phyloP scores from a whole-genome alignment of 768 basidiomycete species.

The Lactarius evosmus region DNA sequence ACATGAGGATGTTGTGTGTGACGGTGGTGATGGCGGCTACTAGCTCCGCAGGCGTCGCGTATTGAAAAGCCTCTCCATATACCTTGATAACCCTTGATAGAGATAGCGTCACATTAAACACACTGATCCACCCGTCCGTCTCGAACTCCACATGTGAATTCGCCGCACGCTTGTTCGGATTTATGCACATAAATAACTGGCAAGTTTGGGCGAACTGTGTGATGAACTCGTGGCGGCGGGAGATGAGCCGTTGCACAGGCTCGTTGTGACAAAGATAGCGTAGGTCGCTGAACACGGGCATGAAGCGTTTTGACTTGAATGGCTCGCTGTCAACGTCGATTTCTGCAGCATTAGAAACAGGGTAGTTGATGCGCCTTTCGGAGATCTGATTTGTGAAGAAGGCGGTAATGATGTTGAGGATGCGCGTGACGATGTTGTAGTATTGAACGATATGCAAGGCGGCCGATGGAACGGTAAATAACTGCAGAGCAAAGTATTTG shows the following conservation, averaged over 20 bases:
- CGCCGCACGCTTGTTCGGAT: constrained; percentile 81
- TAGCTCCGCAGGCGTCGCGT: constrained; percentile 55
- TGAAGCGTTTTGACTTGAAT: constrained; percentile 94
- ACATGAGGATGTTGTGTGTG: constrained; percentile 65
- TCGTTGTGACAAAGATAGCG: constrained; percentile 80
- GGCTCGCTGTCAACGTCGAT: constrained; percentile 82
- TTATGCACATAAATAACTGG: constrained; percentile 89
- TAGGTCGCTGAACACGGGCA: constrained; percentile 91
- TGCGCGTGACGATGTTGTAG: constrained; percentile 67
- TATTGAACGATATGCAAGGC: constrained; percentile 73
- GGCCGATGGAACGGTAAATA: constrained; percentile 89
- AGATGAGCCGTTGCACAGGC: constrained; percentile 77
- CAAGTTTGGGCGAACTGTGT: constrained; percentile 71
- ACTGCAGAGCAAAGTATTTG: constrained; percentile 87
- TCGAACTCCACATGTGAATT: constrained; percentile 92
- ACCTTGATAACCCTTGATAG: constrained; percentile 85
- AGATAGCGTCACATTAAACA: constrained; percentile 92
- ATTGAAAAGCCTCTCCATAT: constrained; percentile 80
- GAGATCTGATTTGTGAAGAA: constrained; percentile 92
- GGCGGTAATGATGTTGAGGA: constrained; percentile 79
- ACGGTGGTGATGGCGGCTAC: constrained; percentile 65
- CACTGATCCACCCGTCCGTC: constrained; percentile 93
- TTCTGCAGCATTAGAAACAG: constrained; percentile 33
- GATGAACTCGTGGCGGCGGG: constrained; percentile 63
- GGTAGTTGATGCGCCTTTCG: constrained; percentile 59